A percentile compares a stretch with the other conserved stretches of the same genome.
Evolutionary conservation across 805 yeast species (phyloP).

Genomic region (Metschnikowia baotianmanensis): DNA sequence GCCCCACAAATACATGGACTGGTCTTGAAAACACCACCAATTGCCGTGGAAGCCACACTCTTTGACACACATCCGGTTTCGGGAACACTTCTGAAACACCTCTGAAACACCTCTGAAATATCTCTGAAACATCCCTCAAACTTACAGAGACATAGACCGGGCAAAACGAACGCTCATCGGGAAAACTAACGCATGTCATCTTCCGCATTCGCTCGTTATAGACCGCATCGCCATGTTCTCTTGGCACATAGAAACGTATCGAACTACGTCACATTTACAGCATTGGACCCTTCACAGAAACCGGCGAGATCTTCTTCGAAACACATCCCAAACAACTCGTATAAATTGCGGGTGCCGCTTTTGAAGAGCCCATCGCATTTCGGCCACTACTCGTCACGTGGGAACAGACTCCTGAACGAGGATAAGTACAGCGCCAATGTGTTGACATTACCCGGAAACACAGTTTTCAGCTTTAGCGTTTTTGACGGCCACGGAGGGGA

Average conservation of each 20-base stretch:
- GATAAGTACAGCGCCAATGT: constrained; percentile 73
- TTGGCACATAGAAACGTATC: constrained; percentile 14
- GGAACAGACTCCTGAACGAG: constrained; percentile 76
- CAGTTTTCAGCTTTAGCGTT: constrained; percentile 62
- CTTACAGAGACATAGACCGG: no score
- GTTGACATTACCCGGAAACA: constrained; percentile 30
- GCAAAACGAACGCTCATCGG: no score
- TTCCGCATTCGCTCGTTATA: background rate
- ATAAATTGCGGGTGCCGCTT: constrained; percentile 51
- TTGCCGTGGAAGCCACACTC: no score
- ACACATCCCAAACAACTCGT: constrained; percentile 14
- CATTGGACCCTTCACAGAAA: constrained; percentile 18
- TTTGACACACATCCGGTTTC: no score
- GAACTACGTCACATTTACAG: constrained; percentile 28
- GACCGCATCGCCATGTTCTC: background rate
- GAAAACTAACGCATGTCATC: background rate
- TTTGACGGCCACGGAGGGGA: constrained; percentile 96
- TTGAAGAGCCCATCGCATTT: constrained; percentile 66
- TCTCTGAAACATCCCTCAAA: no score
- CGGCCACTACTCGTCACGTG: constrained; percentile 78
- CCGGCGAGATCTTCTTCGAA: constrained; percentile 1
- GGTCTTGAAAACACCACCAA: no score
- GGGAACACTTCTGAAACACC: no score
- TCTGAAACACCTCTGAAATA: no score
- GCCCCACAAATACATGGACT: no score